Base-by-base conservation (phyloP, 257 asterid species). In the Linderniella brevidens region DNA sequence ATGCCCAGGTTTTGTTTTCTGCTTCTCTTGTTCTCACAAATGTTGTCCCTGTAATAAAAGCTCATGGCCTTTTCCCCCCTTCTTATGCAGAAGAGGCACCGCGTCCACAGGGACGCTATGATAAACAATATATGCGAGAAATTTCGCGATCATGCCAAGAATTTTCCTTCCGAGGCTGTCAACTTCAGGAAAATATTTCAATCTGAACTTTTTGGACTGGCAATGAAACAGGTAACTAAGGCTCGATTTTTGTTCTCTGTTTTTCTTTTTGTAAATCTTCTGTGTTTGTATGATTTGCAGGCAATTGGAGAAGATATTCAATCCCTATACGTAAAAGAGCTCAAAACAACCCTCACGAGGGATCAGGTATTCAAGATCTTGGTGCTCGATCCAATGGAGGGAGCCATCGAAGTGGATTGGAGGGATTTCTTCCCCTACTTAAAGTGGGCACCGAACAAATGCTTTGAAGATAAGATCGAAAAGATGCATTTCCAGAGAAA, bases 351-450 rank as follows among this genome's bases (percentile, higher is more conserved):
- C 29, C 20, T 85, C 46, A 60, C 81, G 5, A 77, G 72, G 54
- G 46, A 68, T 0, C 85, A 73, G 42, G 55, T 85, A 19, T 64
- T 84, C 52, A 61, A 81, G 67, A 74, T 63, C 35, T 53, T 90
- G 46, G 96, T 85, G 13, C 11, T 55, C 3, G 88, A 78, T 32
- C 74, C 67, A 11, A 85, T 85, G 96, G 86, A 75, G 59, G 98
- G 94, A 15, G 92, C 92, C 35, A 73, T 81, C 48, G 96, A 90
- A 41, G 96, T 90, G 37, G 98, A 90, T 37, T 90, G 98, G 98
- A 74, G 98, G 53, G 98, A 90, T 55, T 90, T 85, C 53, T 90
- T 90, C 66, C 94, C 94, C 0, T 79, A 71, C 49, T 55, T 90
- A n/a, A 75, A 64, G 52, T 90, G 94, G 96, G 48, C 78, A 48